phyloP scores from a whole-genome alignment of 495 filamentous ascomycete species.

The Parathielavia appendiculata region DNA sequence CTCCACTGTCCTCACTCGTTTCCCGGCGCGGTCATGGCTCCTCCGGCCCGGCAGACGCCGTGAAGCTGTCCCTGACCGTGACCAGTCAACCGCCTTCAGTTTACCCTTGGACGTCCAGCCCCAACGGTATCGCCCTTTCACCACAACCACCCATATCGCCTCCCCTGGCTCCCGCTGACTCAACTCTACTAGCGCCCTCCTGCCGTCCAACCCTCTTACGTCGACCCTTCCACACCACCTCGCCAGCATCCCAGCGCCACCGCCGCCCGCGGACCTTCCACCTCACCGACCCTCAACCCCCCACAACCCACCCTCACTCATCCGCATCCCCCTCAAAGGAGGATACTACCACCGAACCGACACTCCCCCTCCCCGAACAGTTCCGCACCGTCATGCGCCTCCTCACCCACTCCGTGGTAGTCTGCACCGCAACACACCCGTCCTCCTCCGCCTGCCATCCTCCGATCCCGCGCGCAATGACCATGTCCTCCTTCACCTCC shows the following conservation, averaged over 20 bases:
- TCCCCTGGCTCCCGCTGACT: background rate
- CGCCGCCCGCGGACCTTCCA: slow-evolving; percentile 11
- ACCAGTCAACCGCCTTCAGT: background rate
- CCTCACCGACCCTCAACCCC: slow-evolving; percentile 14
- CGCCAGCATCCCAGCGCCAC: background rate
- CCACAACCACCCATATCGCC: background rate
- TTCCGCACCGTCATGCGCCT: slow-evolving; percentile 64
- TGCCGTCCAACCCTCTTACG: background rate
- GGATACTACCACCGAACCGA: background rate
- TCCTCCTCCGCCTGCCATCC: slow-evolving; percentile 17
- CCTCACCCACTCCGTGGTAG: slow-evolving; percentile 67
- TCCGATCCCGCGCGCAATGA: slow-evolving; percentile 54
- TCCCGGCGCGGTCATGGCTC: slow-evolving; percentile 11
- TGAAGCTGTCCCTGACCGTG: background rate
- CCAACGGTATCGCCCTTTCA: background rate
- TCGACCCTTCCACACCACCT: slow-evolving; percentile 16
- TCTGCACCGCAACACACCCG: slow-evolving; percentile 52
- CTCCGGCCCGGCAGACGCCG: background rate
- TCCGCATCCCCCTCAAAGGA: background rate
- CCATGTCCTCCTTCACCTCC: slow-evolving; percentile 78
- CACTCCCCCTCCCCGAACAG: slow-evolving; percentile 34
- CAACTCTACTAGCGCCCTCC: background rate
- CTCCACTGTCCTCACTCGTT: slow-evolving; percentile 5
- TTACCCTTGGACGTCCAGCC: background rate
- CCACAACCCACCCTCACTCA: slow-evolving; percentile 11